Evolutionary conservation across 305 asterid species (phyloP), one percentile per base, ranked within the genome.

Genomic region (Fraxinus floribunda): DNA sequence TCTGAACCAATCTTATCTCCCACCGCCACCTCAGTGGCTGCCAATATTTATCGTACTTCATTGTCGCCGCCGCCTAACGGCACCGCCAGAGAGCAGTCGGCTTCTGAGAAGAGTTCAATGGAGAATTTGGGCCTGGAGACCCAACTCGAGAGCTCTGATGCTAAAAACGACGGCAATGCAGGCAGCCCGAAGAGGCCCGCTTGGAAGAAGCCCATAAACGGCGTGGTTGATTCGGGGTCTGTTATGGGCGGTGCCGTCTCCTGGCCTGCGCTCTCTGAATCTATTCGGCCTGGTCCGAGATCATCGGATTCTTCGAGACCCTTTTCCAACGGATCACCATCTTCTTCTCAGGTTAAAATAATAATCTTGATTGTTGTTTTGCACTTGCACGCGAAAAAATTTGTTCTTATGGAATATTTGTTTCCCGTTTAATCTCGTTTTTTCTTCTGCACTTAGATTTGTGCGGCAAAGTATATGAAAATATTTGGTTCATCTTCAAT

Each of bases 251-350:
- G 93, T 0, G 85, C 90, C 26, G 84, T 86, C 35, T 87, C 97
- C 1, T 95, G 98, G 98, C 98, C 98, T 34, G 93, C 98, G 7
- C 93, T 95, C 3, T 90, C 95, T 15, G 98, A 95, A 82, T 83
- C 97, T n/a, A 87, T 93, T 49, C 87, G 93, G 22, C 85, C 91
- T 24, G 81, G 85, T 6, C 73, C 84, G 11, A 90, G 92, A 89
- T 78, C 88, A 1, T 66, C 88, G 35, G 96, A 89, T 80, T 62
- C 82, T 10, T 79, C 89, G 4, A 87, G 90, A 44, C 85, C 93
- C 5, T 76, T 71, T 52, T 71, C 89, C 16, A 92, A 93, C 76
- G 97, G 91, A 93, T 92, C 95, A 79, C 78, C 82, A 55, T 84
- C 93, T 36, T 55, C 89, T 75, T 84, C 91, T 77, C 98, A 93